Conservation (phyloP, 2,329 filamentous ascomycete species). For the Ceratocystis cubensis region DNA sequence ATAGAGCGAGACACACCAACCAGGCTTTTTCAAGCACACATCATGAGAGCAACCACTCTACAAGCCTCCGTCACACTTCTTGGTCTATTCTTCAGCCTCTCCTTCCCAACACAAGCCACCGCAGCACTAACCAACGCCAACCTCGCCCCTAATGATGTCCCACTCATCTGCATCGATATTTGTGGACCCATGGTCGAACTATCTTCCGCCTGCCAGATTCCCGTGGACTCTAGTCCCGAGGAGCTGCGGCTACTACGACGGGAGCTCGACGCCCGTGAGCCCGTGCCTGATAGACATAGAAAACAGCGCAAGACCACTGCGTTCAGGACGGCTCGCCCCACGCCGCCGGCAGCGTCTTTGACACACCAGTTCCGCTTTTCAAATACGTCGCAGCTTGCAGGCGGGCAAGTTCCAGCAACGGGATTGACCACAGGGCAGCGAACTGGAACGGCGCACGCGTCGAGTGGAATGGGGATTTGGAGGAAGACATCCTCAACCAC, state of each 20-base stretch:
- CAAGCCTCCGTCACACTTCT: constrained; percentile 7
- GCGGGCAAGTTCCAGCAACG: constrained; percentile 5
- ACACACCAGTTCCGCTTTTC: neutral
- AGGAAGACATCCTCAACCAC: neutral
- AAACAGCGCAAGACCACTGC: neutral
- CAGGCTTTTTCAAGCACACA: neutral
- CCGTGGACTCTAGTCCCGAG: constrained; percentile 15
- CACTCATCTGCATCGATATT: constrained; percentile 31
- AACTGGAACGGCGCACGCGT: neutral
- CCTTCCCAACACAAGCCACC: constrained; percentile 26
- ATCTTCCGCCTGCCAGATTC: constrained; percentile 29
- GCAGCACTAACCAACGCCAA: constrained; percentile 26
- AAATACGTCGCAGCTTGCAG: neutral
- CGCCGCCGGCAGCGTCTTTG: neutral
- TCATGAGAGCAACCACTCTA: constrained; percentile 14
- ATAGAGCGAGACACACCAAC: neutral
- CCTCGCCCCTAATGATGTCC: constrained; percentile 30
- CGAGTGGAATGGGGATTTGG: neutral
- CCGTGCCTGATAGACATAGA: neutral
- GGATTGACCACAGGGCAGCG: neutral
- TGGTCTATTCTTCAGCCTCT: constrained; percentile 22
- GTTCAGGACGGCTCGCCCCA: constrained; percentile 4
- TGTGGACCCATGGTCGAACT: constrained; percentile 35
- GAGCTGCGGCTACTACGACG: neutral
- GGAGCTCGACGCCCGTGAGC: neutral